These are phyloP conservation scores for Fusarium chuoi DNA, from an alignment of 2,329 filamentous ascomycete genomes.

Conservation along the genomic window DNA sequence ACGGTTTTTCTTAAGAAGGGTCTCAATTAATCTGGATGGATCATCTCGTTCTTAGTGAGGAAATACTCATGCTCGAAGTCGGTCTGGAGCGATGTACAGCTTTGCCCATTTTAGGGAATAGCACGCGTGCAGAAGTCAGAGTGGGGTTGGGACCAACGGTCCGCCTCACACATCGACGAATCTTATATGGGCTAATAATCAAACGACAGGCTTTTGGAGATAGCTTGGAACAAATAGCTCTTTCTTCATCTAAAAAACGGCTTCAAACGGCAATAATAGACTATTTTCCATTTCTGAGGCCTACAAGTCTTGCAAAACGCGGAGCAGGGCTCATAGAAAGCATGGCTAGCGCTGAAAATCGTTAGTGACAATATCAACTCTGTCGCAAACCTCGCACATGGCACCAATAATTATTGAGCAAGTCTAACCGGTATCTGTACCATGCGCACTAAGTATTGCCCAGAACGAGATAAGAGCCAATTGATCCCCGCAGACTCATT, in stretches of 20 bases:
- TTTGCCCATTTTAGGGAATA: conserved; percentile 14
- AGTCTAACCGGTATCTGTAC: not conserved
- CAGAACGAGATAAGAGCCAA: conserved; percentile 4
- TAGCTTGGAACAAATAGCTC: accelerated
- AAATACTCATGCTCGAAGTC: not conserved
- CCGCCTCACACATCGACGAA: accelerated
- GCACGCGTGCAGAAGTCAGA: not conserved
- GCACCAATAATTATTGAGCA: not conserved
- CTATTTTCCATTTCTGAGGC: accelerated
- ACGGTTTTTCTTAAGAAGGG: not conserved
- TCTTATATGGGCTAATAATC: not conserved
- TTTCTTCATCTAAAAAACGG: accelerated
- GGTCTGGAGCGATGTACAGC: not conserved
- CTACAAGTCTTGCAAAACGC: accelerated
- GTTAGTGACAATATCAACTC: not conserved
- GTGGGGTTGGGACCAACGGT: not conserved
- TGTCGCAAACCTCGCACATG: not conserved
- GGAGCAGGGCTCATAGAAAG: accelerated
- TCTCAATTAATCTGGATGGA: not conserved
- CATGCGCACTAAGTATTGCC: not conserved
- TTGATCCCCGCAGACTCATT: conserved; percentile 7
- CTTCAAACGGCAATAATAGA: accelerated
- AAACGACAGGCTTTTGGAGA: not conserved
- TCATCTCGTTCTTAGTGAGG: not conserved
- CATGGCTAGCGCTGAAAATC: not conserved